Evolutionary conservation across 169 alveolate species (phyloP).

Genomic region (Eimeria acervulina): DNA sequence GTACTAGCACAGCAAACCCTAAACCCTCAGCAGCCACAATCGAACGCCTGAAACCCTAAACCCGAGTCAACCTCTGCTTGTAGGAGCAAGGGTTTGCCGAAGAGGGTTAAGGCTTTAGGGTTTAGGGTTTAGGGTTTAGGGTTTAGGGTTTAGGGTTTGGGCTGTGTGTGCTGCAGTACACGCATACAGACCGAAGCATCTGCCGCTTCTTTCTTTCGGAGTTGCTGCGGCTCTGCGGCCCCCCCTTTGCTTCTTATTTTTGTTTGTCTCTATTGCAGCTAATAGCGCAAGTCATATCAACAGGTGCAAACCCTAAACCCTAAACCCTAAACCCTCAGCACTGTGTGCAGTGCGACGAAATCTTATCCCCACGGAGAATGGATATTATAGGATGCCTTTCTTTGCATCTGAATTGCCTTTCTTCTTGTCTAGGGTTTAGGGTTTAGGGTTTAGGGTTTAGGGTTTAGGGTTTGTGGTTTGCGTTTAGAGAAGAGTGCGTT

Average conservation of each 20-base stretch:
- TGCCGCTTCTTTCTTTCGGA: slow-evolving; percentile 63
- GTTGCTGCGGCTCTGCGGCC: slow-evolving; percentile 58
- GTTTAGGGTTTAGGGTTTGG: neutral
- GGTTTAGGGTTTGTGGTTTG: neutral
- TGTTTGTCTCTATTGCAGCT: slow-evolving; percentile 18
- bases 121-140: neutral
- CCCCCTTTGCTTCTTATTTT: slow-evolving; percentile 49
- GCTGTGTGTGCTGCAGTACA: slow-evolving; percentile 13
- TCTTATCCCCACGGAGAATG: no score
- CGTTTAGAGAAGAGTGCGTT: neutral
- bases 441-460: neutral
- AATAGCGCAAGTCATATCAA: neutral
- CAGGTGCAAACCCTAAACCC: neutral
- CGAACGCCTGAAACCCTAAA: no score
- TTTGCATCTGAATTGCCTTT: no score
- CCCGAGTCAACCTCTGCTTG: neutral
- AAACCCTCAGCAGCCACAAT: slow-evolving; percentile 7
- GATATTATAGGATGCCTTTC: no score
- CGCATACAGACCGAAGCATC: neutral
- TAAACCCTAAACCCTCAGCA: neutral
- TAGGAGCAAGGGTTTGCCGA: no score
- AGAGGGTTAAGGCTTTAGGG: neutral
- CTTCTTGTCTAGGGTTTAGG: neutral
- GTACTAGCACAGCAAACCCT: neutral
- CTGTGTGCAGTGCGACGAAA: no score